A percentile compares a stretch with the other conserved stretches of the same genome.
Conservation (phyloP, 257 asterid genomes). For the Thymus quinquecostatus region DNA sequence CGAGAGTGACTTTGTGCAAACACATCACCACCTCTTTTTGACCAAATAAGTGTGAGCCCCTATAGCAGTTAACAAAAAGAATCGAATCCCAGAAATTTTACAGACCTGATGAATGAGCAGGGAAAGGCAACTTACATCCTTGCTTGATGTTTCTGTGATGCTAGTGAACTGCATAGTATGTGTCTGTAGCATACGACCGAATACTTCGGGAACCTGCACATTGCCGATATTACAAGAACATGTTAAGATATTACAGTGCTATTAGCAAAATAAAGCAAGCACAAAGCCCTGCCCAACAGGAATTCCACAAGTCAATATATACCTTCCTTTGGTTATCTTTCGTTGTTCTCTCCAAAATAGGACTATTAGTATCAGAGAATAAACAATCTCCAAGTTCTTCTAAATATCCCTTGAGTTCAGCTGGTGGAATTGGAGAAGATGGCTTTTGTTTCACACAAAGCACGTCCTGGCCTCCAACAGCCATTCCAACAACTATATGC, state of each 20-base stretch:
- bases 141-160: slow-evolving; percentile 93
- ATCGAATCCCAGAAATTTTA: slow-evolving; percentile 24
- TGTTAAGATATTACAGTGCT: slow-evolving; percentile 1
- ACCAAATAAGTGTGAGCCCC: slow-evolving; percentile 98
- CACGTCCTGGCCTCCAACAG: slow-evolving; percentile 97
- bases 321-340: slow-evolving; percentile 72
- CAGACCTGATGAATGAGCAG: slow-evolving; percentile 22
- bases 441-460: slow-evolving; percentile 91
- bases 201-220: slow-evolving; percentile 87
- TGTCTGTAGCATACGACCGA: slow-evolving; percentile 88
- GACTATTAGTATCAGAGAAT: slow-evolving; percentile 79
- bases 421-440: slow-evolving; percentile 78
- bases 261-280: slow-evolving; percentile 31
- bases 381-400: slow-evolving; percentile 96
- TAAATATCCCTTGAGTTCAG: slow-evolving; percentile 88
- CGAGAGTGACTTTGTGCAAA: slow-evolving; percentile 96
- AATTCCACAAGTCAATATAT: slow-evolving; percentile 14
- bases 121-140: slow-evolving; percentile 69
- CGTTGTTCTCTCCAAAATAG: slow-evolving; percentile 67
- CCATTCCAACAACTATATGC: slow-evolving; percentile 92
- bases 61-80: slow-evolving; percentile 39
- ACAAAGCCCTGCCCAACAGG: slow-evolving; percentile 21
- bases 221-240: slow-evolving; percentile 24
- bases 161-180: slow-evolving; percentile 95
- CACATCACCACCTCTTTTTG: slow-evolving; percentile 98